These are phyloP conservation scores for Coelastrella sp. DNA, from an alignment of 139 green algal species.

Conservation along the genomic window DNA sequence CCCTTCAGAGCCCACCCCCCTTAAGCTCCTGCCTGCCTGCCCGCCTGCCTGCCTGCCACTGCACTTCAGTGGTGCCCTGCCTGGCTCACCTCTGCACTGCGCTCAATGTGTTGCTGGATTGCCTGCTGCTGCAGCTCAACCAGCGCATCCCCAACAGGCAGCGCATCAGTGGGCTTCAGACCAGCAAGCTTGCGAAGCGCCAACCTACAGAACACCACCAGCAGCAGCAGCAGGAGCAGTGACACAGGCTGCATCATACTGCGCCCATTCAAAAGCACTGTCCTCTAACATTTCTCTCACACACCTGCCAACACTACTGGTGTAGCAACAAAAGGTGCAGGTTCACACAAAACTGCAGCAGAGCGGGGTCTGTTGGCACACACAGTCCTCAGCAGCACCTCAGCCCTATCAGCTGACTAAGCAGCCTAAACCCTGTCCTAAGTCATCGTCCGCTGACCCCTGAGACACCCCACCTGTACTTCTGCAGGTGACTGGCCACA, in stretches of 20 bases:
- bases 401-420: too few species aligned
- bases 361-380: too few species aligned
- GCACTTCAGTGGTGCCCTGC: neutral
- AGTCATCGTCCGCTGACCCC: neutral
- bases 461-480: conserved; percentile 75
- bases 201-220: neutral
- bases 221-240: neutral
- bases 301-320: too few species aligned
- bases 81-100: conserved; percentile 6
- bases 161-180: conserved; percentile 9
- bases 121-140: conserved; percentile 28
- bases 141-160: conserved; percentile 4
- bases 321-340: neutral
- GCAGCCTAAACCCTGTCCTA: neutral
- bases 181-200: conserved; percentile 32
- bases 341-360: neutral
- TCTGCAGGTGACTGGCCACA: conserved; percentile 94
- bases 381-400: too few species aligned
- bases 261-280: too few species aligned
- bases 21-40: neutral
- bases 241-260: neutral
- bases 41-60: neutral
- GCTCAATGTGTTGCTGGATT: conserved; percentile 31
- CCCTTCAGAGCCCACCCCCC: too few species aligned
- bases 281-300: too few species aligned